These are phyloP conservation scores for Boletus semigastroideus DNA, from an alignment of 1,284 basidiomycete species.

Conservation along the genomic window DNA sequence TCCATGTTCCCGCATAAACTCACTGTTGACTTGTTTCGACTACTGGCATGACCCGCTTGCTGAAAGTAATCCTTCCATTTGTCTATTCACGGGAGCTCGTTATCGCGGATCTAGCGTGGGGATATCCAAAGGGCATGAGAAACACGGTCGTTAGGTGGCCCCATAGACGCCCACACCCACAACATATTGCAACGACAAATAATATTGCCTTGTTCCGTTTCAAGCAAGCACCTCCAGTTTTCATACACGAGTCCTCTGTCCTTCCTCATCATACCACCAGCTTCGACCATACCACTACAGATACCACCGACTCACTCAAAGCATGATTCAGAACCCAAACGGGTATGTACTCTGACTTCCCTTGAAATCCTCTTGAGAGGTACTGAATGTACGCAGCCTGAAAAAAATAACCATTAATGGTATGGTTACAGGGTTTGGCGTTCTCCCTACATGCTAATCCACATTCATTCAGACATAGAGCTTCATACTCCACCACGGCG, in stretches of 20 bases:
- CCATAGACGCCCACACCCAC: conserved; percentile 19
- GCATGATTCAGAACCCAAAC: background rate
- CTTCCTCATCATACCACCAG: background rate
- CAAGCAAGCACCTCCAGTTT: conserved; percentile 7
- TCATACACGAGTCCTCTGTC: background rate
- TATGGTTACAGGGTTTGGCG: background rate
- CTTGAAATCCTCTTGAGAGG: background rate
- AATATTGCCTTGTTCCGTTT: conserved; percentile 8
- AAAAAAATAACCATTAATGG: conserved; percentile 17
- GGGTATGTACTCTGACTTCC: conserved; percentile 9
- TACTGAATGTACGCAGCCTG: conserved; percentile 7
- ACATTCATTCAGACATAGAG: conserved; percentile 10
- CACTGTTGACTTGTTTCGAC: background rate
- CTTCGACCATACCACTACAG: conserved; percentile 1
- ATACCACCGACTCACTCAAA: background rate
- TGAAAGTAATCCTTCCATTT: background rate
- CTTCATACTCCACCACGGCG: conserved; percentile 10
- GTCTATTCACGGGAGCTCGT: background rate
- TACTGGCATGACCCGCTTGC: background rate
- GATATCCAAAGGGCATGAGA: background rate
- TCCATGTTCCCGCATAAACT: background rate
- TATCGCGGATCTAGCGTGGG: conserved; percentile 6
- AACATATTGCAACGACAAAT: conserved; percentile 16
- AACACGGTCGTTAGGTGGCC: background rate
- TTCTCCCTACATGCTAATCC: background rate